phyloP scores from a whole-genome alignment of 257 asterid species.

The Cynanchum wilfordii region DNA sequence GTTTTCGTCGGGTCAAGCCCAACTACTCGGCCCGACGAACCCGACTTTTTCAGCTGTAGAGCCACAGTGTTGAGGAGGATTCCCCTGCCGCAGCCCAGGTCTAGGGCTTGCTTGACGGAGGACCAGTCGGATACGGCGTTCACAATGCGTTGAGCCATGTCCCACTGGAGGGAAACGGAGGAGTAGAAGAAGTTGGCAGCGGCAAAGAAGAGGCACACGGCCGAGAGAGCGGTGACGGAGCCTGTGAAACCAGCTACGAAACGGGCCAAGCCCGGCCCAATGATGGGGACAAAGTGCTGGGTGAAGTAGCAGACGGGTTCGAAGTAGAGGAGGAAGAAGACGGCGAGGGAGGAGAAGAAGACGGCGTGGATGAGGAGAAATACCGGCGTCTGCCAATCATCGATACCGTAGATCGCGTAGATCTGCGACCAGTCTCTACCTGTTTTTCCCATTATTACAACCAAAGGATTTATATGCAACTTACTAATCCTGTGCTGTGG shows the following conservation, averaged over 20 bases:
- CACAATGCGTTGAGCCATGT: conserved; percentile 87
- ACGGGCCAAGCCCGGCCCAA: conserved; percentile 64
- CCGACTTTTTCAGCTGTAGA: conserved; percentile 80
- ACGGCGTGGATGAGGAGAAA: conserved; percentile 71
- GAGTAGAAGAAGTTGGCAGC: conserved; percentile 82
- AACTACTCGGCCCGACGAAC: conserved; percentile 91
- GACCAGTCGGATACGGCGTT: conserved; percentile 84
- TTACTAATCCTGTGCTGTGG: background rate
- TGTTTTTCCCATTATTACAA: conserved; percentile 60
- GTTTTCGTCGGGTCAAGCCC: conserved; percentile 54
- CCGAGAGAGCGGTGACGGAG: conserved; percentile 78
- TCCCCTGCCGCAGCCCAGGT: conserved; percentile 94
- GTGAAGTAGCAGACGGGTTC: conserved; percentile 62
- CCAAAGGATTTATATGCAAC: background rate
- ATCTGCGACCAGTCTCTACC: conserved; percentile 92
- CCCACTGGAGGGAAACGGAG: conserved; percentile 85
- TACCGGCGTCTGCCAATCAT: conserved; percentile 80
- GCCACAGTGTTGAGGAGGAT: conserved; percentile 88
- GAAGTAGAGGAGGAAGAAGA: conserved; percentile 67
- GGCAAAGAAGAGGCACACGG: conserved; percentile 81
- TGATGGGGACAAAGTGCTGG: conserved; percentile 38
- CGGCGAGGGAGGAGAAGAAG: conserved; percentile 50
- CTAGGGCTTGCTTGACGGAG: conserved; percentile 75
- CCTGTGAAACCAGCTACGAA: conserved; percentile 85
- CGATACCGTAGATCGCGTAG: conserved; percentile 90